Conservation (phyloP, 2,329 filamentous ascomycete genomes). For the Hymenotorrendiella dingleyae region DNA sequence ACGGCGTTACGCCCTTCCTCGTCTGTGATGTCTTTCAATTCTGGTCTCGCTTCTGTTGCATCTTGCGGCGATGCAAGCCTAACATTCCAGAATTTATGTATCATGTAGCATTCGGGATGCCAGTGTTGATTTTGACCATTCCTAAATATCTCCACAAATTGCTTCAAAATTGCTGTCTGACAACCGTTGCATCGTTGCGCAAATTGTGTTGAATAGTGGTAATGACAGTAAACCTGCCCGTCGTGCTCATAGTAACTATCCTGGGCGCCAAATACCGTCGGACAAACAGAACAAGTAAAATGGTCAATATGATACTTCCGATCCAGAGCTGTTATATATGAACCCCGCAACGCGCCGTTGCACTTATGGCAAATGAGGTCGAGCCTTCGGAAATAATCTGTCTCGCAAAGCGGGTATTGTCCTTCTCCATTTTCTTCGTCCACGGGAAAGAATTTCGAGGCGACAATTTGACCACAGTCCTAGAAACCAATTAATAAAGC, state of each 20-base stretch:
- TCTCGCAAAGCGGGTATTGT: slow-evolving; percentile 96
- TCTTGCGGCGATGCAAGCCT: slow-evolving; percentile 51
- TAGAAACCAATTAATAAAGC: slow-evolving; percentile 35
- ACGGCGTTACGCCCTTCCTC: slow-evolving; percentile 69
- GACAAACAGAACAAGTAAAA: slow-evolving; percentile 95
- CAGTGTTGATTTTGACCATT: slow-evolving; percentile 98
- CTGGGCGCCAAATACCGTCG: slow-evolving; percentile 95
- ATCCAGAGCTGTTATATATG: slow-evolving; percentile 95
- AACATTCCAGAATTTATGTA: slow-evolving; percentile 99
- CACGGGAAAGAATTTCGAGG: slow-evolving; percentile 97
- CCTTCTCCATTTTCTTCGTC: slow-evolving; percentile 79
- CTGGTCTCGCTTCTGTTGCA: slow-evolving; percentile 37
- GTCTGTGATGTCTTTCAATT: slow-evolving; percentile 48
- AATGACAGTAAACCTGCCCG: slow-evolving; percentile 94
- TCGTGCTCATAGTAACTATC: slow-evolving; percentile 99
- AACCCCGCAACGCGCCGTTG: slow-evolving; percentile 85
- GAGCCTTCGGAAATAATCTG: slow-evolving; percentile 90
- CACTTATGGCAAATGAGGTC: slow-evolving; percentile 89
- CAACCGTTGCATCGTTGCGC: slow-evolving; percentile 95
- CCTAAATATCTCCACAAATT: slow-evolving; percentile 97
- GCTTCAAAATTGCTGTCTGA: slow-evolving; percentile 93
- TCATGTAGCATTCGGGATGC: slow-evolving; percentile 99
- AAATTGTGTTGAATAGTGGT: slow-evolving; percentile 96
- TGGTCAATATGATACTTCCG: slow-evolving; percentile 99
- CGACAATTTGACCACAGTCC: slow-evolving; percentile 96